phyloP scores from a whole-genome alignment of 192 early-diverging fungal genomes.

The Backusella tuberculispora region DNA sequence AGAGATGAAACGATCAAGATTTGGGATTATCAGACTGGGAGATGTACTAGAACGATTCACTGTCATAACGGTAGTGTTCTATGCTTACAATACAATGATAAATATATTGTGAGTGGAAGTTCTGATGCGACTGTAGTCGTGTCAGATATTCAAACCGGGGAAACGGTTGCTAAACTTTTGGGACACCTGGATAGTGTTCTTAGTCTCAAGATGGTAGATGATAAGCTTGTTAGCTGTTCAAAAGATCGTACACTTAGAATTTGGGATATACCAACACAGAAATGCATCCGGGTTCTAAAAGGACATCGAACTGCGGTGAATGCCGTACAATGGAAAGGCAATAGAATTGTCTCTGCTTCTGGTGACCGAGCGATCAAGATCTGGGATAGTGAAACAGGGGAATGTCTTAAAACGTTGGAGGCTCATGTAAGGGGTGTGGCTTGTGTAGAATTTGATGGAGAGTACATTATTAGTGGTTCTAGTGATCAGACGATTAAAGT shows the following conservation, averaged over 20 bases:
- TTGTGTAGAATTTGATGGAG: conserved; percentile 85
- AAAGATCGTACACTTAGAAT: conserved; percentile 83
- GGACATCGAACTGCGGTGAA: conserved; percentile 86
- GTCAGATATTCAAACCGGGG: conserved; percentile 70
- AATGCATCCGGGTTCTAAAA: conserved; percentile 52
- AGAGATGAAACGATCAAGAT: conserved; percentile 74
- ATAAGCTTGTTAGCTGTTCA: conserved; percentile 79
- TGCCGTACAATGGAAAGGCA: conserved; percentile 68
- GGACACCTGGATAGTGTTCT: conserved; percentile 73
- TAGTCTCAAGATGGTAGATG: conserved; percentile 74
- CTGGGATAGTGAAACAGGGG: conserved; percentile 73
- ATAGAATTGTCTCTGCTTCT: conserved; percentile 68
- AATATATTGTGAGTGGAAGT: conserved; percentile 69
- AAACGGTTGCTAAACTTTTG: conserved; percentile 43
- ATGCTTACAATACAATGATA: conserved; percentile 81
- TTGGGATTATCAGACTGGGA: conserved; percentile 71
- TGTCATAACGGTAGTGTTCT: conserved; percentile 83
- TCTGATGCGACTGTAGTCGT: conserved; percentile 69
- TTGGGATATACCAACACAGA: conserved; percentile 75
- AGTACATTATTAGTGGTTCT: conserved; percentile 77
- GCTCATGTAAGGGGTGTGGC: conserved; percentile 83
- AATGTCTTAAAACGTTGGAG: conserved; percentile 72
- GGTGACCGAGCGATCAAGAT: conserved; percentile 85
- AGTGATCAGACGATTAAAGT: conserved; percentile 83
- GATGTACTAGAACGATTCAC: conserved; percentile 60